These are phyloP conservation scores for Beauveria varroae DNA, from an alignment of 2,329 filamentous ascomycete species.

Conservation along the genomic window DNA sequence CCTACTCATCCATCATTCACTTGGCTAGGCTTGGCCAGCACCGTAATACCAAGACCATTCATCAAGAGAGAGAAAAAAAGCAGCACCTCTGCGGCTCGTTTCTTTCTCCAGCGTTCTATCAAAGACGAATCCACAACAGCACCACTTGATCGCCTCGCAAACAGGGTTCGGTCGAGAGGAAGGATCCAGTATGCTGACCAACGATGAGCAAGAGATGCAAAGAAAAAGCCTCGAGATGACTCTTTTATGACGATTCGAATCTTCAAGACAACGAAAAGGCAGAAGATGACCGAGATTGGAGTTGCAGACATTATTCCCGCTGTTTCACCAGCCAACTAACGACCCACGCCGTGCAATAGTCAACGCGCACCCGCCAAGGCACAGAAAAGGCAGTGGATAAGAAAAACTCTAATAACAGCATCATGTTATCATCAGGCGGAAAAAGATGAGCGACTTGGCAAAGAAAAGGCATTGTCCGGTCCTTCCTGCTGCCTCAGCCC, in stretches of 20 bases:
- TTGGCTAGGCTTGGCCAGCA: not conserved
- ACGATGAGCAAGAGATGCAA: not conserved
- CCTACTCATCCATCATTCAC: not conserved
- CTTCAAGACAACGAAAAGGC: too few species aligned
- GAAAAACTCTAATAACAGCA: not conserved
- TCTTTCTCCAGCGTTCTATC: not conserved
- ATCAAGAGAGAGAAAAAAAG: too few species aligned
- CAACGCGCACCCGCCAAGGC: not conserved
- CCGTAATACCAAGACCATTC: not conserved
- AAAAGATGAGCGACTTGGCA: not conserved
- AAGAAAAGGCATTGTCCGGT: not conserved
- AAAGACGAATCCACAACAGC: not conserved
- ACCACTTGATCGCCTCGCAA: not conserved
- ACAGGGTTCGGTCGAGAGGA: not conserved
- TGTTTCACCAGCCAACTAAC: not conserved
- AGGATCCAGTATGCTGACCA: not conserved
- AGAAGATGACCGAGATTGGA: not conserved
- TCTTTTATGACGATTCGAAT: not conserved
- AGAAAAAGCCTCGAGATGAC: not conserved
- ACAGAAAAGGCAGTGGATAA: not conserved
- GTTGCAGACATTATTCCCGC: slow-evolving; percentile 2
- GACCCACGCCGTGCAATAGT: not conserved
- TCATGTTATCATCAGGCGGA: too few species aligned
- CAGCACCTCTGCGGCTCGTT: not conserved
- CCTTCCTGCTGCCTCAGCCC: not conserved